A percentile compares a stretch with the other conserved stretches of the same genome.
These are phyloP conservation scores for Pleurotus cornucopiae DNA, from an alignment of 768 basidiomycete species.

Conservation along the genomic window DNA sequence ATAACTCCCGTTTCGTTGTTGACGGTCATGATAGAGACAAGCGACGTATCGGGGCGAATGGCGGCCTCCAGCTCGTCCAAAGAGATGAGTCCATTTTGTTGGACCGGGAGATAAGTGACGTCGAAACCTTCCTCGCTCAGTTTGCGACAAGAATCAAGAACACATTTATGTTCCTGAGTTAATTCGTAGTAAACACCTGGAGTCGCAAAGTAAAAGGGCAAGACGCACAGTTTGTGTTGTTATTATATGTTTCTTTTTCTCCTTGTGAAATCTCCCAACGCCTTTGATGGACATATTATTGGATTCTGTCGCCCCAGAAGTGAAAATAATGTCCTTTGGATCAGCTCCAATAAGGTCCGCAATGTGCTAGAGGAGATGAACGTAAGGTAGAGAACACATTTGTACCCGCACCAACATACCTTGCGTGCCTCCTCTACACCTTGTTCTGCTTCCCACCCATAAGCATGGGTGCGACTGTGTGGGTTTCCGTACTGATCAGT, in stretches of 20 bases:
- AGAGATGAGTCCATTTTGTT: constrained; percentile 77
- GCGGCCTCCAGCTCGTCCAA: constrained; percentile 78
- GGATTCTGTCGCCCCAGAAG: constrained; percentile 95
- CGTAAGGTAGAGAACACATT: not conserved
- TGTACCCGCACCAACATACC: constrained; percentile 32
- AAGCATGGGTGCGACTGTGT: constrained; percentile 96
- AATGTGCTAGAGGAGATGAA: constrained; percentile 53
- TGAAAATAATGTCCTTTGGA: constrained; percentile 94
- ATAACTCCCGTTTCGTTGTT: constrained; percentile 99
- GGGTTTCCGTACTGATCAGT: constrained; percentile 98
- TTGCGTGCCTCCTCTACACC: constrained; percentile 91
- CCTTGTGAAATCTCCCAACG: constrained; percentile 91
- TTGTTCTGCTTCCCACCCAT: constrained; percentile 98
- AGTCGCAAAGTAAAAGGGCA: not conserved
- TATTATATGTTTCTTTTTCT: constrained; percentile 90
- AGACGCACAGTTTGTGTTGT: constrained; percentile 84
- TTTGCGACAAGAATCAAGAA: constrained; percentile 94
- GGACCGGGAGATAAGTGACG: constrained; percentile 94
- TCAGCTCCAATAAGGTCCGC: constrained; percentile 94
- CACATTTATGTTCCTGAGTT: constrained; percentile 96
- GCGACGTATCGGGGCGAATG: constrained; percentile 87
- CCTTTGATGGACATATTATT: constrained; percentile 99
- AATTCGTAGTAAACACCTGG: not conserved
- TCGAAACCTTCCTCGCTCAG: constrained; percentile 97
- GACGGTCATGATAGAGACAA: constrained; percentile 98